Evolutionary conservation across 2,329 filamentous ascomycete species (phyloP).

Genomic region (Claviceps capensis): DNA sequence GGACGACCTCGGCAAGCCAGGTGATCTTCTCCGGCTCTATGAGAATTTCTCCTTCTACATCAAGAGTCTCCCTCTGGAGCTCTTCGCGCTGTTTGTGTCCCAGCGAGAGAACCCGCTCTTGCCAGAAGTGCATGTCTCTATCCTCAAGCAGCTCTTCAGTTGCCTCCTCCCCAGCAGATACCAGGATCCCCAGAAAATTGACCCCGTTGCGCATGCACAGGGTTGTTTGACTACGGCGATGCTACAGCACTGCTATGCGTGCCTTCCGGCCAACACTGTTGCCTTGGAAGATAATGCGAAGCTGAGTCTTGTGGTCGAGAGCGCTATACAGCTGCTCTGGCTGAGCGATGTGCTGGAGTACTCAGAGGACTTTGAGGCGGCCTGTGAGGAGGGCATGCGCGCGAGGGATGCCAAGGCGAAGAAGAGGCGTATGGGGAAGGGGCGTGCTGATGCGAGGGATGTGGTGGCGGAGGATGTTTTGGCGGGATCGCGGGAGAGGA

Average conservation of each 20-base stretch:
- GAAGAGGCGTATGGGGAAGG: conserved; percentile 23
- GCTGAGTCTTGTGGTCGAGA: conserved; percentile 55
- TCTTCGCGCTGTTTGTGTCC: conserved; percentile 41
- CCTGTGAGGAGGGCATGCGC: conserved; percentile 31
- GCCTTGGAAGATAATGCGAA: conserved; percentile 57
- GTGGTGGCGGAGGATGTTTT: conserved; percentile 28
- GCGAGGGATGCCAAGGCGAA: conserved; percentile 35
- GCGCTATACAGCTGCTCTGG: conserved; percentile 42
- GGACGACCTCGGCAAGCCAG: conserved; percentile 29
- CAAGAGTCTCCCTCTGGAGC: conserved; percentile 40
- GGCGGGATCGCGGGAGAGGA: conserved; percentile 28
- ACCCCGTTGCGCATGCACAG: conserved; percentile 20
- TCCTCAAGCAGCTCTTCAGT: conserved; percentile 31
- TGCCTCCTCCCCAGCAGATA: conserved; percentile 28
- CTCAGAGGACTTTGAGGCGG: conserved; percentile 21
- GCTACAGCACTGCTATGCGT: conserved; percentile 47
- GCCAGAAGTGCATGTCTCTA: conserved; percentile 26
- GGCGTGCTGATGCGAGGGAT: conserved; percentile 23
- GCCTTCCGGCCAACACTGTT: conserved; percentile 47
- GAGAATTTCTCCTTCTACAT: conserved; percentile 43
- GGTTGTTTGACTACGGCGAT: conserved; percentile 30
- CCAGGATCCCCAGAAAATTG: conserved; percentile 27
- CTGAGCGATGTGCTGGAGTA: conserved; percentile 20
- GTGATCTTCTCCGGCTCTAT: conserved; percentile 40
- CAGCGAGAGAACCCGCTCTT: conserved; percentile 22